phyloP scores from a whole-genome alignment of 2,329 filamentous ascomycete genomes.

The Colletotrichum sansevieriae region DNA sequence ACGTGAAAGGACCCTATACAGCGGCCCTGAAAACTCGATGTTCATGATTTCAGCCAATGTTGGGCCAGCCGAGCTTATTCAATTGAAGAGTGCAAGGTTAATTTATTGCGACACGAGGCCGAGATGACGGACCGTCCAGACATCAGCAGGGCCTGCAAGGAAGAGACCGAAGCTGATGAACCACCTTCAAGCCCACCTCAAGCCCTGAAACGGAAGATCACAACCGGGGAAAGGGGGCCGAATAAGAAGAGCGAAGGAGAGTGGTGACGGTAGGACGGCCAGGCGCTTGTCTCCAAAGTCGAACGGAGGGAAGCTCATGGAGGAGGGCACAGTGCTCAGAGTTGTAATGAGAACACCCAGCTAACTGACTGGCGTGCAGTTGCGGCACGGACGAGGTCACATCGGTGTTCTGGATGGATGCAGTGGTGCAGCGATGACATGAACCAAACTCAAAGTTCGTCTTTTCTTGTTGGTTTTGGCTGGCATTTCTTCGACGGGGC shows the following conservation, averaged over 20 bases:
- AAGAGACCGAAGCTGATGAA: conserved; percentile 17
- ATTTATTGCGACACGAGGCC: conserved; percentile 8
- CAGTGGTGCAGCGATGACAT: conserved; percentile 39
- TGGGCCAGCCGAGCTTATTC: conserved; percentile 7
- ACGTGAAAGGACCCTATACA: neutral
- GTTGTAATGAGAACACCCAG: neutral
- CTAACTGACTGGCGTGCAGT: conserved; percentile 35
- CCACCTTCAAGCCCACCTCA: conserved; percentile 29
- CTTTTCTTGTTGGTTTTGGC: conserved; percentile 41
- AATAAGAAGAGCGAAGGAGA: conserved; percentile 8
- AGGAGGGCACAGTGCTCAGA: conserved; percentile 1
- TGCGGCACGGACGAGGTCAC: conserved; percentile 40
- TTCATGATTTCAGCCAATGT: neutral
- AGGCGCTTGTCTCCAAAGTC: neutral
- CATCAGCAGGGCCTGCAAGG: neutral
- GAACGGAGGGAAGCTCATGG: conserved; percentile 24
- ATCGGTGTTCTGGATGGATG: conserved; percentile 29
- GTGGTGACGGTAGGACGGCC: conserved; percentile 8
- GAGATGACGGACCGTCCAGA: conserved; percentile 7
- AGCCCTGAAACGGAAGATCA: conserved; percentile 39
- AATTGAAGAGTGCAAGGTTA: conserved; percentile 17
- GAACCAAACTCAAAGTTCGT: conserved; percentile 42
- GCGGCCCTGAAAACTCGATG: conserved; percentile 8
- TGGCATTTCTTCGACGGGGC: conserved; percentile 40
- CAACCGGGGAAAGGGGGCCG: conserved; percentile 20